Evolutionary conservation across 2,329 filamentous ascomycete genomes (phyloP).

Genomic region (Penicillium freii): DNA sequence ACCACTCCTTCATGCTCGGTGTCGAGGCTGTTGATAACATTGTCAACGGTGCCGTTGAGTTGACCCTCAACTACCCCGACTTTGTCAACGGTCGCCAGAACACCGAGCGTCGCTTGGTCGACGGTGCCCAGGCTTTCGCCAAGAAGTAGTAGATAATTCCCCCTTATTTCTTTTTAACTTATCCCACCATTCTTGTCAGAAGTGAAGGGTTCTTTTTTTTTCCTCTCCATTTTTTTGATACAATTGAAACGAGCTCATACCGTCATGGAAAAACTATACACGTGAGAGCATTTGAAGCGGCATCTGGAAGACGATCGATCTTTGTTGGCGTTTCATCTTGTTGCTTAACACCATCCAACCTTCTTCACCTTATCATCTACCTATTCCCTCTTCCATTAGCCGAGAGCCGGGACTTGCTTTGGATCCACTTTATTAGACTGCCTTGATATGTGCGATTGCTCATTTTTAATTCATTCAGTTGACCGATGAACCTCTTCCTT

Average conservation of each 20-base stretch:
- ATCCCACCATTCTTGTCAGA: constrained; percentile 1
- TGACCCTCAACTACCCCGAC: constrained; percentile 94
- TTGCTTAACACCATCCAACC: constrained; percentile 21
- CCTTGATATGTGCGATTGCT: constrained; percentile 15
- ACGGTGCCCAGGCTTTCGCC: constrained; percentile 59
- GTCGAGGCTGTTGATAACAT: constrained; percentile 92
- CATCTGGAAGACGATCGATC: constrained; percentile 32
- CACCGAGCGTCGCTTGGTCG: constrained; percentile 60
- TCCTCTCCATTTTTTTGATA: constrained; percentile 19
- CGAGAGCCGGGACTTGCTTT: constrained; percentile 19
- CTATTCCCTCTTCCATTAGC: constrained; percentile 5
- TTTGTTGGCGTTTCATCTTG: constrained; percentile 33
- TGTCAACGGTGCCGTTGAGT: constrained; percentile 81
- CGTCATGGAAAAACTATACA: constrained; percentile 23
- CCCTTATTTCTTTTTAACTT: constrained; percentile 9
- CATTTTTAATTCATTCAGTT: constrained; percentile 10
- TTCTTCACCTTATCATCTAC: constrained; percentile 13
- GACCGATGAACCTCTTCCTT: background rate
- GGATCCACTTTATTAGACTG: constrained; percentile 26
- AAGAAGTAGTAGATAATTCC: constrained; percentile 42
- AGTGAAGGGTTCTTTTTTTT: constrained; percentile 5
- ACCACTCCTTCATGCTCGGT: constrained; percentile 96
- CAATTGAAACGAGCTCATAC: constrained; percentile 24
- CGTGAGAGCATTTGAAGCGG: constrained; percentile 33
- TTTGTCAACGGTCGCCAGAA: constrained; percentile 78